A percentile compares a stretch with the other conserved stretches of the same genome.
phyloP scores from a whole-genome alignment of 1,284 basidiomycete genomes.

The Neolentinus lepideus region DNA sequence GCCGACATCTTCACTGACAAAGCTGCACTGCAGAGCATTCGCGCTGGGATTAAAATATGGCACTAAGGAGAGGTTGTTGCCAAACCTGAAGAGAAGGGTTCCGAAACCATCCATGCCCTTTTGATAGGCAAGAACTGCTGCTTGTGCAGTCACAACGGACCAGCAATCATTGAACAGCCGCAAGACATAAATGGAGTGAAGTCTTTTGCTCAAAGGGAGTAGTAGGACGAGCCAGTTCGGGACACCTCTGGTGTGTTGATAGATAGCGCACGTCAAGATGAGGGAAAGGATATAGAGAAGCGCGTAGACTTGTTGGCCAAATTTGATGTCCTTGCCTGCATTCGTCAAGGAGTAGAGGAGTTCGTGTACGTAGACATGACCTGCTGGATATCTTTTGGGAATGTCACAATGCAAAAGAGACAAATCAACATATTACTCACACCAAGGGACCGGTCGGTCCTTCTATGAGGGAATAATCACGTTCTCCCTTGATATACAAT shows the following conservation, averaged over 20 bases:
- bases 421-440: slow-evolving; percentile 39
- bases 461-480: slow-evolving; percentile 78
- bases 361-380: slow-evolving; percentile 84
- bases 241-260: slow-evolving; percentile 50
- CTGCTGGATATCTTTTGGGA: slow-evolving; percentile 80
- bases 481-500: slow-evolving; percentile 76
- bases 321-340: slow-evolving; percentile 51
- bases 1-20: slow-evolving; percentile 96
- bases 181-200: slow-evolving; percentile 91
- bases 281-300: slow-evolving; percentile 66
- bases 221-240: slow-evolving; percentile 80
- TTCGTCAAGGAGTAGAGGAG: slow-evolving; percentile 64
- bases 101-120: slow-evolving; percentile 54
- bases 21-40: slow-evolving; percentile 49
- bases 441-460: slow-evolving; percentile 94
- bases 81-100: slow-evolving; percentile 66
- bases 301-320: slow-evolving; percentile 78
- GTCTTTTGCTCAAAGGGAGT: slow-evolving; percentile 83
- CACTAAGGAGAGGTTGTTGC: slow-evolving; percentile 1
- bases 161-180: slow-evolving; percentile 96
- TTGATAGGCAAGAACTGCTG: slow-evolving; percentile 55
- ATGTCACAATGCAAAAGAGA: slow-evolving; percentile 1
- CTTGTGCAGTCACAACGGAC: slow-evolving; percentile 60
- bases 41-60: background rate
- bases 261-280: slow-evolving; percentile 60